A percentile compares a stretch with the other conserved stretches of the same genome.
Evolutionary conservation across 345 rosid species (phyloP).

Genomic region (Dimocarpus longan): DNA sequence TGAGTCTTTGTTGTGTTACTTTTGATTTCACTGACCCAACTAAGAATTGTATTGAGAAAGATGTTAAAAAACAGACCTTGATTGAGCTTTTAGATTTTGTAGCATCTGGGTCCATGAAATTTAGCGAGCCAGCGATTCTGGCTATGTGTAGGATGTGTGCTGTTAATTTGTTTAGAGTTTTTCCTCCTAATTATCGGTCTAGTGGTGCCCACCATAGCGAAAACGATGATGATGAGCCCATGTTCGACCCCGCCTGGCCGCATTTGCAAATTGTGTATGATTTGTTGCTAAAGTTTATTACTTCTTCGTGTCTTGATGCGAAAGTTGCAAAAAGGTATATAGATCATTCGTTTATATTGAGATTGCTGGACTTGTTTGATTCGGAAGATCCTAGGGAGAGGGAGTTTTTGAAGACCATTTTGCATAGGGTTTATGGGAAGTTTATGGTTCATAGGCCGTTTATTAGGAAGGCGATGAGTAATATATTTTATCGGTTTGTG

Average conservation of each 20-base stretch:
- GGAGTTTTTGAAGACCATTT: slow-evolving; percentile 73
- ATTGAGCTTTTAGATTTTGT: slow-evolving; percentile 80
- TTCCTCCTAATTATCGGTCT: slow-evolving; percentile 68
- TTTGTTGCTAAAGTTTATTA: slow-evolving; percentile 71
- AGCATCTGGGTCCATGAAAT: slow-evolving; percentile 57
- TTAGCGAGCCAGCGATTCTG: slow-evolving; percentile 72
- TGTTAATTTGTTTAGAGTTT: slow-evolving; percentile 72
- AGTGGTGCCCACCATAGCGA: slow-evolving; percentile 36
- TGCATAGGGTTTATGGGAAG: slow-evolving; percentile 78
- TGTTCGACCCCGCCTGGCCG: slow-evolving; percentile 88
- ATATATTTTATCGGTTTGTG: slow-evolving; percentile 73
- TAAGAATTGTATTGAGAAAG: slow-evolving; percentile 71
- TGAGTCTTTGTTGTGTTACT: slow-evolving; percentile 84
- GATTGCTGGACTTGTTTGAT: slow-evolving; percentile 77
- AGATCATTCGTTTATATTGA: slow-evolving; percentile 77
- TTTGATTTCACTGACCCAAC: slow-evolving; percentile 79
- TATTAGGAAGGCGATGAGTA: slow-evolving; percentile 71
- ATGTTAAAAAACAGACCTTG: slow-evolving; percentile 77
- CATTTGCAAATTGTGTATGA: slow-evolving; percentile 89
- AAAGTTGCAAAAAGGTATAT: slow-evolving; percentile 79
- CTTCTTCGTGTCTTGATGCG: slow-evolving; percentile 68
- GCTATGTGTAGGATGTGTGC: slow-evolving; percentile 93
- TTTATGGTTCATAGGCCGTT: slow-evolving; percentile 94
- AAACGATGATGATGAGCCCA: slow-evolving; percentile 71
- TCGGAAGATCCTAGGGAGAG: slow-evolving; percentile 89